Conservation (phyloP, 2,329 filamentous ascomycete genomes). For the Lachnellula occidentalis region DNA sequence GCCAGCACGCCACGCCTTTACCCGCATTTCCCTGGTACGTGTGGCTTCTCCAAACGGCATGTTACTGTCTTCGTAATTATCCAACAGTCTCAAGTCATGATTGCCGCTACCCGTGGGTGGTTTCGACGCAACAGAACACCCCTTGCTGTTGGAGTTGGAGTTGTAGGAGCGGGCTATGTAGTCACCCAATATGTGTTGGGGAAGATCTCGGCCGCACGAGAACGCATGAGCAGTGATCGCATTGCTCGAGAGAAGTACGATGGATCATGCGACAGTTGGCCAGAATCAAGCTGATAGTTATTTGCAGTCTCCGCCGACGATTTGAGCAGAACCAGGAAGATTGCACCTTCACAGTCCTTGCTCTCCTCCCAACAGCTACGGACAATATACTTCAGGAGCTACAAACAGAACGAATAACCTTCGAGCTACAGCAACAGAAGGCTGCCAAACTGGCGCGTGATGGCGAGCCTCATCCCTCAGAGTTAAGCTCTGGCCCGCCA, state of each 20-base stretch:
- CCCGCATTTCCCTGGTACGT: background rate
- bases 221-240: conserved; percentile 93
- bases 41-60: conserved; percentile 12
- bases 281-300: conserved; percentile 9
- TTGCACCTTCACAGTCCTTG: conserved; percentile 96
- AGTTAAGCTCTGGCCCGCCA: conserved; percentile 39
- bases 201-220: conserved; percentile 87
- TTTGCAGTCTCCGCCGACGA: conserved; percentile 73
- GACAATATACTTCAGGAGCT: conserved; percentile 82
- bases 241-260: conserved; percentile 93
- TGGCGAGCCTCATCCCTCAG: conserved; percentile 41
- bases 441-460: conserved; percentile 61
- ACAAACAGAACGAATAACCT: conserved; percentile 86
- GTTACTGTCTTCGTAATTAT: conserved; percentile 7
- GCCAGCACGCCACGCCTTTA: no score
- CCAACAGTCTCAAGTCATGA: conserved; percentile 39
- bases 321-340: conserved; percentile 99
- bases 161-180: conserved; percentile 85
- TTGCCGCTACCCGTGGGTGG: conserved; percentile 78
- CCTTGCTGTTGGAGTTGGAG: conserved; percentile 79
- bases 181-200: conserved; percentile 87
- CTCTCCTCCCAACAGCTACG: conserved; percentile 84
- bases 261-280: background rate
- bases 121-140: conserved; percentile 85
- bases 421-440: conserved; percentile 92